Evolutionary conservation across 179 eudicot genomes (phyloP).

Genomic region (Nepenthes alata): DNA sequence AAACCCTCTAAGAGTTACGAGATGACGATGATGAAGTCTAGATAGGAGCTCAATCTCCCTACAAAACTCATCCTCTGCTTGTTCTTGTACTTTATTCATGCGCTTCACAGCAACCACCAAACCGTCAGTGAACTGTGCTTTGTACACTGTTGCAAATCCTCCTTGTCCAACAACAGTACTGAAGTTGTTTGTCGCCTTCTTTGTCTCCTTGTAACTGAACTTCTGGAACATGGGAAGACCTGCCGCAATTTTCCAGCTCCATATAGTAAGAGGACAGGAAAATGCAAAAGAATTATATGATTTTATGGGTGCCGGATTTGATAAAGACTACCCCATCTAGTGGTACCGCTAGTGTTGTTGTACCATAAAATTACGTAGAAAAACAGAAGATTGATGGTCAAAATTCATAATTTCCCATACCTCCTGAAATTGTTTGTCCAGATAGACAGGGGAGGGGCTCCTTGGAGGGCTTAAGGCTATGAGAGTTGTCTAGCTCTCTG

Average conservation of each 20-base stretch:
- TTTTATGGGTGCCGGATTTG: no score
- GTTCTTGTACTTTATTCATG: constrained; percentile 77
- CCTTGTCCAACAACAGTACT: constrained; percentile 76
- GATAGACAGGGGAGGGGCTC: constrained; percentile 24
- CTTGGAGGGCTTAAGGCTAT: constrained; percentile 28
- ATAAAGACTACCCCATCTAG: no score
- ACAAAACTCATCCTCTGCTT: constrained; percentile 89
- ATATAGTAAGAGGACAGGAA: neutral
- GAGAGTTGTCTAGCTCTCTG: constrained; percentile 49
- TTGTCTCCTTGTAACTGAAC: constrained; percentile 68
- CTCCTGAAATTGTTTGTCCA: constrained; percentile 51
- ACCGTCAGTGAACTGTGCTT: constrained; percentile 67
- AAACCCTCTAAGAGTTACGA: constrained; percentile 77
- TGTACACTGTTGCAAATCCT: constrained; percentile 88
- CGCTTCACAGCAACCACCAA: constrained; percentile 65
- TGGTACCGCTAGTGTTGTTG: no score
- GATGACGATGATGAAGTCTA: constrained; percentile 91
- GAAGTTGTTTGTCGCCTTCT: constrained; percentile 71
- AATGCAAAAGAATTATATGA: neutral
- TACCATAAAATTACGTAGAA: no score
- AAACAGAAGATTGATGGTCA: no score
- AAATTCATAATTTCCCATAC: constrained; percentile 19
- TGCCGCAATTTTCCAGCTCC: constrained; percentile 17
- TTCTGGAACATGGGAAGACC: constrained; percentile 63
- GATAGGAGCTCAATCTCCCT: constrained; percentile 89